Conservation (phyloP, 1,284 basidiomycete genomes). For the Apiotrichum laibachii region DNA sequence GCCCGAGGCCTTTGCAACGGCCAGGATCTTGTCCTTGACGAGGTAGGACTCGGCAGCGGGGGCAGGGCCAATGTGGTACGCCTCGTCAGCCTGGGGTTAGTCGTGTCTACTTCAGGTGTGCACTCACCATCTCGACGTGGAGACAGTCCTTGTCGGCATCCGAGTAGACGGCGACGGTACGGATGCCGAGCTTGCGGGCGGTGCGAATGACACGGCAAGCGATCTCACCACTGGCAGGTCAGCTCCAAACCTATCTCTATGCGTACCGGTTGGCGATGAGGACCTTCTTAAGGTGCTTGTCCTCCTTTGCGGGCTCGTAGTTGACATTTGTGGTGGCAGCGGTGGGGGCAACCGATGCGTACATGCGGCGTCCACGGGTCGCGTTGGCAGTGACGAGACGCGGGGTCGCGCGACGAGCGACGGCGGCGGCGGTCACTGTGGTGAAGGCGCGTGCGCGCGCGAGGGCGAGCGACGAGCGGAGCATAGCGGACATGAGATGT, state of each 20-base stretch:
- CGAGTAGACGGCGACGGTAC: conserved; percentile 87
- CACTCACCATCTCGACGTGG: conserved; percentile 61
- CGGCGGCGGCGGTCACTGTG: neutral
- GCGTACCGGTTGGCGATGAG: conserved; percentile 74
- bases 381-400: neutral
- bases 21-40: conserved; percentile 81
- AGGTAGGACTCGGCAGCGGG: conserved; percentile 85
- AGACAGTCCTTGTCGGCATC: conserved; percentile 77
- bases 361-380: neutral
- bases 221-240: conserved; percentile 67
- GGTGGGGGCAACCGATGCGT: conserved; percentile 9
- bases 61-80: conserved; percentile 88
- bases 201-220: conserved; percentile 92
- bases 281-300: conserved; percentile 60
- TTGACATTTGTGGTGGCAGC: conserved; percentile 6
- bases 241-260: neutral
- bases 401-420: neutral
- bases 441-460: conserved; percentile 14
- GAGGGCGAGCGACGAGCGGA: conserved; percentile 5
- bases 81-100: conserved; percentile 77
- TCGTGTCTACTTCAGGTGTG: neutral
- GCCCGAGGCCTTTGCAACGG: conserved; percentile 71
- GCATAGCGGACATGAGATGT: conserved; percentile 5
- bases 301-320: conserved; percentile 14
- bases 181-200: conserved; percentile 78